Evolutionary conservation across 2,329 filamentous ascomycete species (phyloP).

Genomic region (Fonsecaea pugnacius): DNA sequence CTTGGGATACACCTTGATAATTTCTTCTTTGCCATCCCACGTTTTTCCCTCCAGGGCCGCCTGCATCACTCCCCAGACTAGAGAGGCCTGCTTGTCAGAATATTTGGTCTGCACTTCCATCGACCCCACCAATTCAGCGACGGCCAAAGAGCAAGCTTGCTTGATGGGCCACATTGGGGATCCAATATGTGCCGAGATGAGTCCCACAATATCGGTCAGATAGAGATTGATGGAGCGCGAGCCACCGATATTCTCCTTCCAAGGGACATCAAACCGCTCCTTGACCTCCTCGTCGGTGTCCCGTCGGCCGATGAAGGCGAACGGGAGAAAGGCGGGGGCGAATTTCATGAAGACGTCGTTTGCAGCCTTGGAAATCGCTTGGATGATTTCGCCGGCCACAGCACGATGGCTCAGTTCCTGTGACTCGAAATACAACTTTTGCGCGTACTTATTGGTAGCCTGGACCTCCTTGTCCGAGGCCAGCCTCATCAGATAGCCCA

Average conservation of each 20-base stretch:
- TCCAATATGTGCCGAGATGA: conserved; percentile 71
- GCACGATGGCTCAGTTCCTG: conserved; percentile 77
- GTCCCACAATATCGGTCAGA: conserved; percentile 74
- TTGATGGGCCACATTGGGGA: conserved; percentile 88
- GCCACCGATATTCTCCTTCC: conserved; percentile 88
- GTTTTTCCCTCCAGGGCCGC: conserved; percentile 84
- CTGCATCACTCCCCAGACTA: conserved; percentile 82
- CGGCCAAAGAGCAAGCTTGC: conserved; percentile 80
- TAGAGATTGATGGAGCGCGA: conserved; percentile 81
- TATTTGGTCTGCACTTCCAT: conserved; percentile 59
- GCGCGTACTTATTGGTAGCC: conserved; percentile 59
- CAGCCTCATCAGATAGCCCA: conserved; percentile 78
- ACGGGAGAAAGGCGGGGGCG: conserved; percentile 76
- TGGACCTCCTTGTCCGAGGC: conserved; percentile 64
- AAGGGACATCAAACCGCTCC: conserved; percentile 80
- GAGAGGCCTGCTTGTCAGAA: conserved; percentile 62
- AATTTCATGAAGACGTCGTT: conserved; percentile 84
- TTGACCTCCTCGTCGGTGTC: conserved; percentile 80
- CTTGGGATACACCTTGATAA: conserved; percentile 77
- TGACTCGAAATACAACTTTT: conserved; percentile 76
- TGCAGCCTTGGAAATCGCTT: conserved; percentile 81
- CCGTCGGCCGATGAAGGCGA: conserved; percentile 84
- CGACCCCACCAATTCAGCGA: conserved; percentile 73
- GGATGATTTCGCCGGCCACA: conserved; percentile 79
- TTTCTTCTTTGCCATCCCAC: conserved; percentile 86